Evolutionary conservation across 208 protist species (phyloP).

Genomic region (Endotrypanum monterogeii): DNA sequence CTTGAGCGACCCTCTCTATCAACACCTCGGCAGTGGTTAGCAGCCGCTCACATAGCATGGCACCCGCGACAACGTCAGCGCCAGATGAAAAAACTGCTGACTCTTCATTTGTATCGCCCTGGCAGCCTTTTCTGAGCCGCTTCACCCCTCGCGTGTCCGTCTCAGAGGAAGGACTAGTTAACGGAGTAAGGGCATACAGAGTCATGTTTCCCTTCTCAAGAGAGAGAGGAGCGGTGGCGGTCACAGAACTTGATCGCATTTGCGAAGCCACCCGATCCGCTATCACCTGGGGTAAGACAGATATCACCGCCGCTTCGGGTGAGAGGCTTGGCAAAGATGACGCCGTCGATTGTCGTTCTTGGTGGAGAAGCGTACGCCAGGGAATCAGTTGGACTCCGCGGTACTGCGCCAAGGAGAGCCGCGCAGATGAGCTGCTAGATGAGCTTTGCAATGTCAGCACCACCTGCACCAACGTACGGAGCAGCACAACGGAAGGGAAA

Average conservation of each 20-base stretch:
- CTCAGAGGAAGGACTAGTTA: neutral
- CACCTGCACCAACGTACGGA: slow-evolving; percentile 30
- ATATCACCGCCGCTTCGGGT: slow-evolving; percentile 15
- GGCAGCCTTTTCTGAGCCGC: neutral
- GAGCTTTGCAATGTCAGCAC: slow-evolving; percentile 25
- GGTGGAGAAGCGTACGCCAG: neutral
- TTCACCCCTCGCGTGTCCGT: neutral
- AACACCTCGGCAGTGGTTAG: neutral
- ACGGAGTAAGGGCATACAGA: slow-evolving; percentile 2
- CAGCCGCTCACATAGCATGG: slow-evolving; percentile 1
- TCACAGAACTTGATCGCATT: neutral
- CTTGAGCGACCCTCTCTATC: neutral
- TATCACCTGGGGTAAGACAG: slow-evolving; percentile 28
- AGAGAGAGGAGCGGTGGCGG: neutral
- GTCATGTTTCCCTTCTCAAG: neutral
- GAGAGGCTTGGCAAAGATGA: neutral
- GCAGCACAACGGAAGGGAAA: slow-evolving; percentile 20
- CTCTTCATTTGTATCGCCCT: neutral
- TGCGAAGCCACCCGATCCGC: slow-evolving; percentile 2
- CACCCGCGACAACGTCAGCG: neutral
- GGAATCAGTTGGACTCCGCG: slow-evolving; percentile 14
- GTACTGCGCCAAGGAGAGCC: slow-evolving; percentile 17
- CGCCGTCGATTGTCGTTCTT: neutral
- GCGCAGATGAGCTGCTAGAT: slow-evolving; percentile 12
- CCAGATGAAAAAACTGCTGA: neutral